phyloP scores from a whole-genome alignment of 352 stramenopile species.

The Phytopythium ostracodes region DNA sequence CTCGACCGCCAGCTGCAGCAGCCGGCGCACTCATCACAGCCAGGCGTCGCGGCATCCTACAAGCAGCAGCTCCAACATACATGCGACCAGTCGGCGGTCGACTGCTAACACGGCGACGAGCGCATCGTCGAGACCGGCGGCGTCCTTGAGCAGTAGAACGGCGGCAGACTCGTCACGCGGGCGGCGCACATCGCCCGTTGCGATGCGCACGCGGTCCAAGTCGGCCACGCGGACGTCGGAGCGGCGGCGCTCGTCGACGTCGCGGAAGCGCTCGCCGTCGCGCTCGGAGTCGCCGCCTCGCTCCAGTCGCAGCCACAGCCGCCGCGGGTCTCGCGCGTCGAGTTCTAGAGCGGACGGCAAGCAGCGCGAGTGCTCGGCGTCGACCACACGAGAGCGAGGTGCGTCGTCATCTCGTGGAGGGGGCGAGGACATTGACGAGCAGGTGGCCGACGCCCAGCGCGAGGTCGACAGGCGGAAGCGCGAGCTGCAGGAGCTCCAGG shows the following conservation, averaged over 20 bases:
- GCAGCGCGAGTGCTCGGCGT: conserved; percentile 17
- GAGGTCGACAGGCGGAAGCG: conserved; percentile 18
- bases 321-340: not conserved
- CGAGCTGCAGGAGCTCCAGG: conserved; percentile 39
- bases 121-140: not conserved
- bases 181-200: conserved; percentile 12
- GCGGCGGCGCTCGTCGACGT: conserved; percentile 13
- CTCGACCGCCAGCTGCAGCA: not conserved
- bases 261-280: conserved; percentile 10
- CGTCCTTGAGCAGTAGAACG: conserved; percentile 1
- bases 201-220: conserved; percentile 37
- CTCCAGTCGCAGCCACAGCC: not conserved
- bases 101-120: not conserved
- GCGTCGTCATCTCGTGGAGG: not conserved
- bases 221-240: conserved; percentile 29
- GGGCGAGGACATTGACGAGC: conserved; percentile 2
- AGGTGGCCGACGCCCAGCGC: not conserved
- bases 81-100: not conserved
- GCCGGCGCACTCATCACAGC: not conserved
- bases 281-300: not conserved
- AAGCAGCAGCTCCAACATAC: not conserved
- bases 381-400: not conserved
- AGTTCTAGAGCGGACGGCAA: conserved; percentile 4
- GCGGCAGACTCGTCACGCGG: not conserved
- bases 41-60: not conserved